Evolutionary conservation across 163 green algal genomes (phyloP), one percentile per base, ranked within the genome.

Genomic region (Chloromonas sp.): DNA sequence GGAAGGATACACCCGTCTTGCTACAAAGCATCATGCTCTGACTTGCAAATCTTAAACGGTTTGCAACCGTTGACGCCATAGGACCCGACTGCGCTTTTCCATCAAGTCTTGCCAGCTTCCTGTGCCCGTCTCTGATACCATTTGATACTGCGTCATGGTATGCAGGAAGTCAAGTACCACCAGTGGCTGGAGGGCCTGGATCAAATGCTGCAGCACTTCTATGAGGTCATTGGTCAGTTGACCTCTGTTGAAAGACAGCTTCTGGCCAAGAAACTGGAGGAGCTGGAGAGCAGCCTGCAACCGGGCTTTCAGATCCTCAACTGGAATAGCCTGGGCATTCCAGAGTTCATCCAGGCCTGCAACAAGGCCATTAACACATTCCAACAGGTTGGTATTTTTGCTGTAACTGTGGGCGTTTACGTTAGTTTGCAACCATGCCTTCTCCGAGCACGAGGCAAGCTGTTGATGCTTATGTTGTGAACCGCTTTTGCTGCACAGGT

Each of bases 251-350:
- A 98, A 88, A 84, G 82, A 3, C 85, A 90, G 71, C 89, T 98
- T 76, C 91, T 98, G 87, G 84, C 79, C 1, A 85, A 89, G 58
- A 92, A 93, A 77, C 87, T 98, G 61, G 81, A 87, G 60, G 82
- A 93, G 81, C 92, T 98, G 78, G 89, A 96, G 82, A n/a, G 82
- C 2, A 89, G 84, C 70, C 87, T 98, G 80, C 87, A 95, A 58
- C 91, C 95, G 3, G 96, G 95, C 81, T 94, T 98, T 84, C 87
- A 84, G n/a, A 92, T 91, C 70, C 90, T 98, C n/a, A 98, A 98
- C 92, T 98, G 95, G 95, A 97, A 96, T 89, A 95, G 91, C 59
- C 92, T 98, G 60, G 94, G 93, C 89, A 97, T 98, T 78, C 87
- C 89, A 1, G 93, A 97, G 36, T 98, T 98, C 91, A 92, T 97